Percentiles rank a stretch among this genome's conserved stretches.
Evolutionary conservation across 345 rosid species (phyloP).

Genomic region (Erodium maritimum): DNA sequence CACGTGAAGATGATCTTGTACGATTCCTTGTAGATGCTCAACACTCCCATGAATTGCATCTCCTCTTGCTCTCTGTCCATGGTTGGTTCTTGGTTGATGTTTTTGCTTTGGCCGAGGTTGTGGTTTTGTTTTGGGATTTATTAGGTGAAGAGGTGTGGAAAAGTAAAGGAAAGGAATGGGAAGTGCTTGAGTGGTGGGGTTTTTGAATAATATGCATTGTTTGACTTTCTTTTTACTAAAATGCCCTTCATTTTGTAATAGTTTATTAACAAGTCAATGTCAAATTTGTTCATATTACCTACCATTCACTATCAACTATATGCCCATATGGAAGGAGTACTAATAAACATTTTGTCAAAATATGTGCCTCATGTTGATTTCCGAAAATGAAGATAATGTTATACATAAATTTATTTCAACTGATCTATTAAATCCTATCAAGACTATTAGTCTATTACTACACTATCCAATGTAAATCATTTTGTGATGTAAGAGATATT

Average conservation of each 20-base stretch:
- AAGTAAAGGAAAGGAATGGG: not conserved
- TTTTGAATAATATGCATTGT: not conserved
- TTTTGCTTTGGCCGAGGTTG: not conserved
- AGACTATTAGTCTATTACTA: too few species aligned
- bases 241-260: not conserved
- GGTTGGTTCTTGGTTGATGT: not conserved
- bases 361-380: too few species aligned
- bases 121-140: not conserved
- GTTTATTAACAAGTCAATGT: not conserved
- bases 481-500: too few species aligned
- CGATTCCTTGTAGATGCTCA: constrained; percentile 34
- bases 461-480: too few species aligned
- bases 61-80: constrained; percentile 57
- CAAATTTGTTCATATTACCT: not conserved
- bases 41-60: constrained; percentile 40
- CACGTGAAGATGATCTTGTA: constrained; percentile 27
- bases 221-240: not conserved
- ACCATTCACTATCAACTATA: not conserved
- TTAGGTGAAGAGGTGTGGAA: not conserved
- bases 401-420: too few species aligned
- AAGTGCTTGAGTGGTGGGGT: not conserved
- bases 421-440: too few species aligned
- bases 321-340: not conserved
- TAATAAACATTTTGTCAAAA: too few species aligned
- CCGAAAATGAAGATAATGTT: too few species aligned